Percentiles rank a stretch among this genome's conserved stretches.
Evolutionary conservation across 257 asterid species (phyloP).

Genomic region (Solanum stenotomum): DNA sequence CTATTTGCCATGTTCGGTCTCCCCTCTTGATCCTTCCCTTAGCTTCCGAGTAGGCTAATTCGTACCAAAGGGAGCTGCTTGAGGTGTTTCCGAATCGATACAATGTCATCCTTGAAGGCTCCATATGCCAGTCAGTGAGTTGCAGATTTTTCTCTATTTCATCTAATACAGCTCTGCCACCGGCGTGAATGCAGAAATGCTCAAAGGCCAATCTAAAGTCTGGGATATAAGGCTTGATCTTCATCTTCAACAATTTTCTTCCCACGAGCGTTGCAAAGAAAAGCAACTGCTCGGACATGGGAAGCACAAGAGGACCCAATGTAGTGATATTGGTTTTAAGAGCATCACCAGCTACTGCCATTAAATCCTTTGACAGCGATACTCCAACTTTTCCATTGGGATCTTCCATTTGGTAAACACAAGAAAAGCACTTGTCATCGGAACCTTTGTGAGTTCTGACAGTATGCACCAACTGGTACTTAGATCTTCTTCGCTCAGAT

Average conservation of each 20-base stretch:
- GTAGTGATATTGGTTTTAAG: background rate
- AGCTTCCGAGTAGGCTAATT: conserved; percentile 18
- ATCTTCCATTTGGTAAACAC: conserved; percentile 20
- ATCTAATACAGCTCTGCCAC: conserved; percentile 9
- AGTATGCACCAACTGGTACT: conserved; percentile 20
- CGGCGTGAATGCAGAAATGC: conserved; percentile 25
- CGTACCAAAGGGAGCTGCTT: conserved; percentile 13
- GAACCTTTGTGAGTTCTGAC: conserved; percentile 27
- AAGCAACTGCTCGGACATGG: background rate
- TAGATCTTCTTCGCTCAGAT: conserved; percentile 11
- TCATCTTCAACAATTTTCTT: conserved; percentile 14
- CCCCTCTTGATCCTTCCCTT: conserved; percentile 25
- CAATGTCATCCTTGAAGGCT: conserved; percentile 26
- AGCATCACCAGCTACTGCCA: conserved; percentile 25
- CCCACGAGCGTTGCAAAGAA: background rate
- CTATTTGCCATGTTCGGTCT: conserved; percentile 26
- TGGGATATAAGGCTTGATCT: conserved; percentile 23
- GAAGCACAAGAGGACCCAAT: conserved; percentile 1
- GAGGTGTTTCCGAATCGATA: conserved; percentile 25
- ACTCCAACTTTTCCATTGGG: conserved; percentile 21
- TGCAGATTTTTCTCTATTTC: conserved; percentile 21
- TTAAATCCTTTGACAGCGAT: conserved; percentile 15
- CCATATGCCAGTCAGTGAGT: conserved; percentile 24
- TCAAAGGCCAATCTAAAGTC: conserved; percentile 24
- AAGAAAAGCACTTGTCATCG: conserved; percentile 19